Evolutionary conservation across 805 yeast genomes (phyloP).

Genomic region (Nematodospora valgi): DNA sequence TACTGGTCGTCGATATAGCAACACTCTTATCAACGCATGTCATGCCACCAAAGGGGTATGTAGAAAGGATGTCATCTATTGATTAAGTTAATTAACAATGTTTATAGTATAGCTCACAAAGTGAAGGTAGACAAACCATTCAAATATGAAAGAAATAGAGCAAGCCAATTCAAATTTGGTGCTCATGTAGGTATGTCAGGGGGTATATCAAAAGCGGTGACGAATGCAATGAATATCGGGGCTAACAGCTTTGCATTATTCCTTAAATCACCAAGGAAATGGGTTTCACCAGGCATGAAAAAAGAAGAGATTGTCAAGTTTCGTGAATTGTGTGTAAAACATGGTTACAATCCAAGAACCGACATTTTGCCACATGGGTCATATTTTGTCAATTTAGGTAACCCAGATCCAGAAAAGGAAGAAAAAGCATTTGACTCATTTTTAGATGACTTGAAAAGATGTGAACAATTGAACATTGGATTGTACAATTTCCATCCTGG

Average conservation of each 20-base stretch:
- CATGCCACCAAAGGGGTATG: too few species aligned
- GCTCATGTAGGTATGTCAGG: conserved; percentile 88
- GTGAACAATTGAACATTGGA: conserved; percentile 83
- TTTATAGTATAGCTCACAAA: conserved; percentile 2
- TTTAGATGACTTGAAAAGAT: conserved; percentile 80
- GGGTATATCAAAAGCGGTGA: conserved; percentile 70
- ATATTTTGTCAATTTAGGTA: conserved; percentile 87
- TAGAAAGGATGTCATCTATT: conserved; percentile 11
- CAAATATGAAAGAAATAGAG: conserved; percentile 15
- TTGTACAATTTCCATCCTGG: conserved; percentile 94
- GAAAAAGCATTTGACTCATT: conserved; percentile 73
- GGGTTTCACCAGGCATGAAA: conserved; percentile 80
- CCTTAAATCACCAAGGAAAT: conserved; percentile 82
- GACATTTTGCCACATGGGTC: conserved; percentile 94
- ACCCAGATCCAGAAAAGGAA: conserved; percentile 80
- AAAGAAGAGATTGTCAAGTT: conserved; percentile 67
- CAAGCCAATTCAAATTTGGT: conserved; percentile 55
- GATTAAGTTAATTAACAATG: conserved; percentile 5
- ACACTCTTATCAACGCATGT: too few species aligned
- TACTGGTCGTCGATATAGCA: too few species aligned
- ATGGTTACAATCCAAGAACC: conserved; percentile 66
- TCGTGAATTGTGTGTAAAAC: conserved; percentile 55
- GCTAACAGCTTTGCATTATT: conserved; percentile 89
- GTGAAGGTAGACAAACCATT: conserved; percentile 11
- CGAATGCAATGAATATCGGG: conserved; percentile 46